phyloP scores from a whole-genome alignment of 2,329 filamentous ascomycete species.

The Phaeosphaeria sp. region DNA sequence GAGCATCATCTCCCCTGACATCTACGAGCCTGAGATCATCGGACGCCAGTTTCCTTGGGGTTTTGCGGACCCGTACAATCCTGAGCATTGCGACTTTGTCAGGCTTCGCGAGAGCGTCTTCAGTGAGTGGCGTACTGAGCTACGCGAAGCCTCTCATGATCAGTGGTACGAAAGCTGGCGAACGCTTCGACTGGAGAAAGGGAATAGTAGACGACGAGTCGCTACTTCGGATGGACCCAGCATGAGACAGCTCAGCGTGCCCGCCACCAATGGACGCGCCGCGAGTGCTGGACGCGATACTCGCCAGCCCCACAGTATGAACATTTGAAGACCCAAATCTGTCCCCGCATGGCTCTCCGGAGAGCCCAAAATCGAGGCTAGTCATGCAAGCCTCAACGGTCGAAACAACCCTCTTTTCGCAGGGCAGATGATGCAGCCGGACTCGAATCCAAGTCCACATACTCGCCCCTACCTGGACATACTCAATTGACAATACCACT shows the following conservation, averaged over 20 bases:
- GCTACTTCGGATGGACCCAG: slow-evolving; percentile 39
- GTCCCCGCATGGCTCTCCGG: background rate
- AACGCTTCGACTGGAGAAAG: slow-evolving; percentile 59
- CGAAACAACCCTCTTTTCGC: no score
- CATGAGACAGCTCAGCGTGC: slow-evolving; percentile 30
- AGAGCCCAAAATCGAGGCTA: background rate
- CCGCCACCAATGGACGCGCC: slow-evolving; percentile 41
- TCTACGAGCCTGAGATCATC: slow-evolving; percentile 79
- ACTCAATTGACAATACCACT: slow-evolving; percentile 9
- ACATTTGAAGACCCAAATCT: background rate
- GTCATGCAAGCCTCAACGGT: background rate
- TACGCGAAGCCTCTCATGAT: slow-evolving; percentile 88
- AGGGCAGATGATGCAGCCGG: background rate
- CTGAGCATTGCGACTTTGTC: slow-evolving; percentile 91
- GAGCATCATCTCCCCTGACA: slow-evolving; percentile 91
- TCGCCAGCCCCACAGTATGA: slow-evolving; percentile 26
- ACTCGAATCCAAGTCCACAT: background rate
- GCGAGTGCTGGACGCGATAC: slow-evolving; percentile 38
- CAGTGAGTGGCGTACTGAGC: slow-evolving; percentile 87
- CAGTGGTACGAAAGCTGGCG: slow-evolving; percentile 97
- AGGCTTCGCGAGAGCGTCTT: slow-evolving; percentile 92
- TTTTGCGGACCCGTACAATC: slow-evolving; percentile 91
- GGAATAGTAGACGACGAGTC: slow-evolving; percentile 29
- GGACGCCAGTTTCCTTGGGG: slow-evolving; percentile 96
- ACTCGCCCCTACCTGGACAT: background rate